A percentile compares a stretch with the other conserved stretches of the same genome.
Evolutionary conservation across 306 rosid genomes (phyloP).

Genomic region (Quercus parvula): DNA sequence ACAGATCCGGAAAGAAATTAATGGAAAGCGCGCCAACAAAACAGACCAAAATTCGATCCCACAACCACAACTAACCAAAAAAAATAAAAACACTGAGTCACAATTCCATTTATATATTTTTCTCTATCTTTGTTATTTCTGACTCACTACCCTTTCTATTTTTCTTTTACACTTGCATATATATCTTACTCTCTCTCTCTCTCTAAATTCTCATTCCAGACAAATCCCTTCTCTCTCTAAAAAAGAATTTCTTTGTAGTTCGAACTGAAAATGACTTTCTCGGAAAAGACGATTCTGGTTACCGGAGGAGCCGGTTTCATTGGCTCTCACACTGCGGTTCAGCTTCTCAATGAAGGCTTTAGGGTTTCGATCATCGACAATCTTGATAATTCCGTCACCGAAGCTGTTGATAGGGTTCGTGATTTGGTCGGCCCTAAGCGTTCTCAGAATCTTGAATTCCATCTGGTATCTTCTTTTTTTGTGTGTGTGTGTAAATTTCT

Average conservation of each 20-base stretch:
- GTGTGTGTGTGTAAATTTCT: background rate
- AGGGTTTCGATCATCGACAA: conserved; percentile 63
- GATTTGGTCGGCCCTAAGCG: conserved; percentile 75
- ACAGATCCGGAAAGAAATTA: background rate
- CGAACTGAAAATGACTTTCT: conserved; percentile 34
- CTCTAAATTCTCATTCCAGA: background rate
- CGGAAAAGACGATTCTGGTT: conserved; percentile 57
- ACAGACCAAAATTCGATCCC: background rate
- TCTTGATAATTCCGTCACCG: conserved; percentile 62
- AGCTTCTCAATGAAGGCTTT: conserved; percentile 71
- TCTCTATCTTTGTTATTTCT: background rate
- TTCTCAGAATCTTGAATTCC: conserved; percentile 65
- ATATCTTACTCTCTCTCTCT: no score
- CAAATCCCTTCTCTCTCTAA: background rate
- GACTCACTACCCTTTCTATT: no score
- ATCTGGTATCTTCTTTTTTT: conserved; percentile 30
- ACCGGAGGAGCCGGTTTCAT: conserved; percentile 95
- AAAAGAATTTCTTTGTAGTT: no score
- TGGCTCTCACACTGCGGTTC: conserved; percentile 86
- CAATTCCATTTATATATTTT: no score
- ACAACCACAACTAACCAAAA: background rate
- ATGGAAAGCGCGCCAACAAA: background rate
- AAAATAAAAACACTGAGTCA: no score
- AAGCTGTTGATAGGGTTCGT: conserved; percentile 70
- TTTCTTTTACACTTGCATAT: no score